phyloP scores from a whole-genome alignment of 352 stramenopile species.

The Pythium insidiosum region DNA sequence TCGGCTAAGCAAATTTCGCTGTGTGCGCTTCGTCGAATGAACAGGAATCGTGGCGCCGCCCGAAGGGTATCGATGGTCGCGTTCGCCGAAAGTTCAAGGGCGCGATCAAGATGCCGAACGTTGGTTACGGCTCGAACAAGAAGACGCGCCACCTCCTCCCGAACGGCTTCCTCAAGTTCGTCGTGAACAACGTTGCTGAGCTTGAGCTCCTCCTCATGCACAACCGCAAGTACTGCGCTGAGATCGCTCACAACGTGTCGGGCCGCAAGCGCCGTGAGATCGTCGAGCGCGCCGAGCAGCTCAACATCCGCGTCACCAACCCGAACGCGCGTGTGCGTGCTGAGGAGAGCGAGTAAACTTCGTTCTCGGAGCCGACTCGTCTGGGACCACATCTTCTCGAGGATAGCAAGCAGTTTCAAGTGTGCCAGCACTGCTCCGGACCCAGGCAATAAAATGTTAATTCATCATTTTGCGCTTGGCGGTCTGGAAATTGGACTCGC shows the following conservation, averaged over 20 bases:
- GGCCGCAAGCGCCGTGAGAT: slow-evolving; percentile 96
- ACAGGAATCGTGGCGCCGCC: slow-evolving; percentile 94
- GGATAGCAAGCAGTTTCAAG: slow-evolving; percentile 24
- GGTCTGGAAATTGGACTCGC: slow-evolving; percentile 10
- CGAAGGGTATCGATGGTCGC: slow-evolving; percentile 99
- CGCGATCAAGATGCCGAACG: slow-evolving; percentile 96
- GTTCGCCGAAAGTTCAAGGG: slow-evolving; percentile 99
- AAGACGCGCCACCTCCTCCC: slow-evolving; percentile 97
- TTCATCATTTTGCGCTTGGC: slow-evolving; percentile 27
- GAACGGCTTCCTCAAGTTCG: slow-evolving; percentile 99
- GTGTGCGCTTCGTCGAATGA: too few species aligned
- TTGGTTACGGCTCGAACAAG: slow-evolving; percentile 99
- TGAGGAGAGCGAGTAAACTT: slow-evolving; percentile 92
- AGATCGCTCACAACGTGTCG: slow-evolving; percentile 98
- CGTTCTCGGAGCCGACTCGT: slow-evolving; percentile 10
- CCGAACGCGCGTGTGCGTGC: slow-evolving; percentile 94
- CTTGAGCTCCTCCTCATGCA: slow-evolving; percentile 94
- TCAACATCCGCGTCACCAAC: slow-evolving; percentile 98
- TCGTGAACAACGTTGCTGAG: slow-evolving; percentile 98
- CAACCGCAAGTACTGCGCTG: slow-evolving; percentile 98
- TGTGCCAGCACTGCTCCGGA: slow-evolving; percentile 11
- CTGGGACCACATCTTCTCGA: slow-evolving; percentile 18
- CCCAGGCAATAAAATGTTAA: slow-evolving; percentile 20
- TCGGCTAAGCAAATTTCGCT: too few species aligned
- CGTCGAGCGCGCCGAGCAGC: slow-evolving; percentile 96